Evolutionary conservation across 1,284 basidiomycete genomes (phyloP), one percentile per base, ranked within the genome.

Genomic region (Leucoagaricus sp.): DNA sequence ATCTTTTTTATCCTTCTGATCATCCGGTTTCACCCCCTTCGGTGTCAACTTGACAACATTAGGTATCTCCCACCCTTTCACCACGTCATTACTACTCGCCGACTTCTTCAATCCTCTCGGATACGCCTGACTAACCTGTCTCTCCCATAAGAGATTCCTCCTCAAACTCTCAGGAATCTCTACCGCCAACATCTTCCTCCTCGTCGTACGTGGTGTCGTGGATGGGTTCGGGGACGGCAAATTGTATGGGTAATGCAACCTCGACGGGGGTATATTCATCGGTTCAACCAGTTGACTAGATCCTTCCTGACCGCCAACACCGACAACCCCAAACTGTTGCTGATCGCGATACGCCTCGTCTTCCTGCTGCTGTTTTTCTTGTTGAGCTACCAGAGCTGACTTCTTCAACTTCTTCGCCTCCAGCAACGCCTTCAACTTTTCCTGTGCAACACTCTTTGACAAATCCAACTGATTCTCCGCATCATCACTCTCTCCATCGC

Each of bases 151-250:
- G 62, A 96, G 67, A 64, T 95, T 92, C 49, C 89, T 77, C 19
- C 94, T 78, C 58, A 96, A 72, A 60, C 87, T 90, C 73, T 96
- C 94, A 46, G 90, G 90, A 67, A 96, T 77, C 72, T 96, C 94
- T 21, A 87, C 88, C 57, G 85, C 79, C 49, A 96, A 78, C 91
- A 96, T 95, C 64, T 85, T 82, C 48, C 90, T 79, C 4, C 93
- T 81, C 15, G 91, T 94, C 34, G 94, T 93, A 28, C 89, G 83
- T 0, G 94, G 94, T 1, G 93, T 91, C 63, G 89, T 88, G 0
- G 93, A 89, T 26, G 82, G 75, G 0, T 85, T 80, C 17, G 87
- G 80, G 1, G 77, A 74, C 0, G 89, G 89, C 25, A 92, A 78
- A 63, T 88, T 89, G 71, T 90, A 91, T 3, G 88, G 88, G 65